These are phyloP conservation scores for Agapanthus africanus DNA, from an alignment of 106 monocot species.

Conservation along the genomic window DNA sequence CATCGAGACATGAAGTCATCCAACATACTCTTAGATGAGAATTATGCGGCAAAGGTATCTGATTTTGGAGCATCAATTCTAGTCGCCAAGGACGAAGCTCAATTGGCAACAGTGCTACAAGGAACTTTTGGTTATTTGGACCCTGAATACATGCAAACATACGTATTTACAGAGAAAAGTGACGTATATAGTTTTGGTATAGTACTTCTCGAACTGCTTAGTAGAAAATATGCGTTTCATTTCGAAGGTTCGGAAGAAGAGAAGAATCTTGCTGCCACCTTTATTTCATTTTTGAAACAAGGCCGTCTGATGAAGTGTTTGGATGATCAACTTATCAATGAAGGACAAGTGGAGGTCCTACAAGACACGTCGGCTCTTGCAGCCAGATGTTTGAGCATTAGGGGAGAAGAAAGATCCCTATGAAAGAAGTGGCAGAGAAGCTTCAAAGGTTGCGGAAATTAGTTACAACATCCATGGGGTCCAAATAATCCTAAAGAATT, in stretches of 20 bases:
- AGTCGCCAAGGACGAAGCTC: background rate
- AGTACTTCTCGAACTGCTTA: constrained; percentile 31
- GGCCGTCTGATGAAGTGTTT: constrained; percentile 11
- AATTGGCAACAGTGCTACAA: background rate
- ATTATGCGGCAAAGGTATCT: constrained; percentile 23
- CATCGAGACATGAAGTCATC: constrained; percentile 45
- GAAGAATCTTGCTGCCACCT: constrained; percentile 17
- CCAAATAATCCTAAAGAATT: background rate
- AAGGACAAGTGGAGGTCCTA: constrained; percentile 9
- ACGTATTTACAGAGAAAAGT: constrained; percentile 40
- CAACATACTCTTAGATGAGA: constrained; percentile 29
- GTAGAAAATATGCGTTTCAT: background rate
- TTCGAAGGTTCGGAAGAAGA: background rate
- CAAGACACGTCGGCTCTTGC: constrained; percentile 11
- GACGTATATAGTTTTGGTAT: constrained; percentile 62
- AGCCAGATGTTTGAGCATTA: constrained; percentile 12
- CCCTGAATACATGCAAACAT: constrained; percentile 36
- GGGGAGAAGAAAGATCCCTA: constrained; percentile 22
- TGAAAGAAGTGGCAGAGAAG: constrained; percentile 26
- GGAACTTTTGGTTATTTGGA: constrained; percentile 11
- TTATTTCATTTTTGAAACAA: constrained; percentile 19
- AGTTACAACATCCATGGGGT: background rate
- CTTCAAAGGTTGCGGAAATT: constrained; percentile 1
- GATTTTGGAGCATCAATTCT: constrained; percentile 40
- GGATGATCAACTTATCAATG: constrained; percentile 15